Evolutionary conservation across 1,284 basidiomycete species (phyloP).

Genomic region (Tilletia setariae): DNA sequence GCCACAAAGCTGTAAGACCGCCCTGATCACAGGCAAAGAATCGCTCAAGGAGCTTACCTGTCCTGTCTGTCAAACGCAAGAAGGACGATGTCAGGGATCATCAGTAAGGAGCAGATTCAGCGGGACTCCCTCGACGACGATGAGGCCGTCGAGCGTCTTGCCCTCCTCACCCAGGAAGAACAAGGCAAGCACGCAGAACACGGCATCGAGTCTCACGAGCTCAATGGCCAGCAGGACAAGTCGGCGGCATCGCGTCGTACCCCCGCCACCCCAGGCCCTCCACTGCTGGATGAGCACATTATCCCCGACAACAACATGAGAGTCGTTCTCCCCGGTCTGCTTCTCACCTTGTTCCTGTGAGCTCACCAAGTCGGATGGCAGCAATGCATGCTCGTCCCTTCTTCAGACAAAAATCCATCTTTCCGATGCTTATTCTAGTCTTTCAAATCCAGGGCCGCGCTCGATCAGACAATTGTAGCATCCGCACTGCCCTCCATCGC

Average conservation of each 20-base stretch:
- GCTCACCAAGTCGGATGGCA: background rate
- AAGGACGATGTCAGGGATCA: too few relatives aligned
- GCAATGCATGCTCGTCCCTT: too few relatives aligned
- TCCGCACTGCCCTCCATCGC: constrained; percentile 53
- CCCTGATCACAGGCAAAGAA: too few relatives aligned
- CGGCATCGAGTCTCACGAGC: background rate
- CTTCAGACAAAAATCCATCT: background rate
- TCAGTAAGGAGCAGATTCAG: too few relatives aligned
- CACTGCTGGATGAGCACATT: constrained; percentile 18
- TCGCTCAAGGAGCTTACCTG: too few relatives aligned
- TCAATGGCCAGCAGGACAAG: background rate
- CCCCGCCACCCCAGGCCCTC: background rate
- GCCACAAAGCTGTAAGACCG: too few relatives aligned
- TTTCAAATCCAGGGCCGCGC: constrained; percentile 33
- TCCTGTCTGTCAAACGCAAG: too few relatives aligned
- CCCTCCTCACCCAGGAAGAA: constrained; percentile 7
- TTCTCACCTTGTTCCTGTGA: constrained; percentile 30
- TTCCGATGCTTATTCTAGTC: background rate
- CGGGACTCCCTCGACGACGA: background rate
- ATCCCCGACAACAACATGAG: constrained; percentile 45
- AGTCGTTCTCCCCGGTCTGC: constrained; percentile 41
- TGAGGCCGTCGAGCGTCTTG: constrained; percentile 5
- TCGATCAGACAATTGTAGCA: constrained; percentile 53
- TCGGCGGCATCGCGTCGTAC: background rate
- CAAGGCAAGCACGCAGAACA: background rate